Percentiles rank a stretch among this genome's conserved stretches.
Evolutionary conservation across 2,329 filamentous ascomycete species (phyloP).

Genomic region (Ophiocordyceps camponoti-floridani): DNA sequence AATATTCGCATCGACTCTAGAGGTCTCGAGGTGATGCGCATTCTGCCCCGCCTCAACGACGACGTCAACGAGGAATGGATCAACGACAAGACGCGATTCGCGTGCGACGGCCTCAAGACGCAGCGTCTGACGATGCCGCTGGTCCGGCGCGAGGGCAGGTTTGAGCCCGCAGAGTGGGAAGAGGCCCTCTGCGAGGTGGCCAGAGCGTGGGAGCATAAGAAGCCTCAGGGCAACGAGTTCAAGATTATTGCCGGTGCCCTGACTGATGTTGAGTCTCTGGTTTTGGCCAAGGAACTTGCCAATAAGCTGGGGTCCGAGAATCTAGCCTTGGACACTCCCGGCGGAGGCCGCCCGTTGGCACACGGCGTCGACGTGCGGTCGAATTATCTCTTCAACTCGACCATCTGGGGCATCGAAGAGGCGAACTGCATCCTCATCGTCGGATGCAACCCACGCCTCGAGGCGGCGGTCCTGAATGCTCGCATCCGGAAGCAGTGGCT

Average conservation of each 20-base stretch:
- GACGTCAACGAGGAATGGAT: slow-evolving; percentile 99
- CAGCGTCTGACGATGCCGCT: slow-evolving; percentile 88
- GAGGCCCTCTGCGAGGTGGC: slow-evolving; percentile 81
- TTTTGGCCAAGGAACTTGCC: slow-evolving; percentile 91
- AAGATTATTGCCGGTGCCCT: slow-evolving; percentile 87
- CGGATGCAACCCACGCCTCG: slow-evolving; percentile 87
- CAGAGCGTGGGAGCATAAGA: slow-evolving; percentile 59
- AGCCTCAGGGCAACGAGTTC: slow-evolving; percentile 83
- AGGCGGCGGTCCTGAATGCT: slow-evolving; percentile 88
- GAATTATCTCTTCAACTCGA: slow-evolving; percentile 95
- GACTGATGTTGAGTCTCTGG: slow-evolving; percentile 79
- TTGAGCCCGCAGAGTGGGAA: slow-evolving; percentile 88
- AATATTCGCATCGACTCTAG: slow-evolving; percentile 89
- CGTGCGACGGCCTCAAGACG: slow-evolving; percentile 90
- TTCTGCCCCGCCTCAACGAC: slow-evolving; percentile 85
- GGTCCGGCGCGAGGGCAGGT: slow-evolving; percentile 74
- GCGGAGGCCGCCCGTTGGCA: slow-evolving; percentile 65
- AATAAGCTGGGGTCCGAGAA: slow-evolving; percentile 97
- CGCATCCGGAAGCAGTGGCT: slow-evolving; percentile 97
- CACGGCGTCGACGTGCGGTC: slow-evolving; percentile 88
- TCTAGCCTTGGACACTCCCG: slow-evolving; percentile 76
- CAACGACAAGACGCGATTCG: slow-evolving; percentile 94
- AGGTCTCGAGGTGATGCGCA: slow-evolving; percentile 89
- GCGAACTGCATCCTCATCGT: slow-evolving; percentile 83
- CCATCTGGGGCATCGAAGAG: slow-evolving; percentile 83